Base-by-base conservation (phyloP, 495 filamentous ascomycete species). In the Aspergillus olivimuriae region DNA sequence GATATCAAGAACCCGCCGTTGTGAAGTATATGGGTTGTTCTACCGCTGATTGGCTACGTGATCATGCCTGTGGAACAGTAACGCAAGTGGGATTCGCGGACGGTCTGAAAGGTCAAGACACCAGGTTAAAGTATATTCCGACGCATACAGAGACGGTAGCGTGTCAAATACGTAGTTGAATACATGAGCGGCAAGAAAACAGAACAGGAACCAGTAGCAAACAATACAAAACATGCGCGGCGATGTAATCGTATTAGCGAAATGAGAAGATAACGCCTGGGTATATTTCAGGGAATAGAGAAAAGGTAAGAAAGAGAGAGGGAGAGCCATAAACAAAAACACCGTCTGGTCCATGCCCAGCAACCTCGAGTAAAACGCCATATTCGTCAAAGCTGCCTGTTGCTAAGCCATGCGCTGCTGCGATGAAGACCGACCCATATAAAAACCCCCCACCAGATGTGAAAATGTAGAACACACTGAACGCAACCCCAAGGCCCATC, bases 201-300 rank as follows among this genome's bases (percentile, higher is more conserved):
- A 28, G 24, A 28, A 28, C 24, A 28, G 24, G 5, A 5, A 11
- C 24, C 24, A 11, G 11, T 28, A 6, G 24, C 24, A 28, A 6
- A 28, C 24, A 34, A 35, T 16, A 24, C 48, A 20, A 4, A 36
- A 24, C 18, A 14, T 20, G 43, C 11, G 40, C 32, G 36, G 10
- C 15, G 16, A 42, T 32, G 14, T 24, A 34, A 40, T 34, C 28
- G 35, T n/a, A n/a, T n/a, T n/a, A n/a, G n/a, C n/a, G 43, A 26
- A 38, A 41, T 45, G 31, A 43, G 33, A 34, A 44, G 16, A 45
- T 30, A 54, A 53, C 51, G 48, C 55, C 55, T 51, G 55, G 55
- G 55, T 57, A 57, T 57, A 57, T 54, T 48, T 56, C 56, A 53
- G 45, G 51, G 40, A 48, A 53, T 47, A 50, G 49, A 57, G 41